These are phyloP conservation scores for Cunninghamia lanceolata DNA, from an alignment of 75 land plant genomes.

Conservation along the genomic window DNA sequence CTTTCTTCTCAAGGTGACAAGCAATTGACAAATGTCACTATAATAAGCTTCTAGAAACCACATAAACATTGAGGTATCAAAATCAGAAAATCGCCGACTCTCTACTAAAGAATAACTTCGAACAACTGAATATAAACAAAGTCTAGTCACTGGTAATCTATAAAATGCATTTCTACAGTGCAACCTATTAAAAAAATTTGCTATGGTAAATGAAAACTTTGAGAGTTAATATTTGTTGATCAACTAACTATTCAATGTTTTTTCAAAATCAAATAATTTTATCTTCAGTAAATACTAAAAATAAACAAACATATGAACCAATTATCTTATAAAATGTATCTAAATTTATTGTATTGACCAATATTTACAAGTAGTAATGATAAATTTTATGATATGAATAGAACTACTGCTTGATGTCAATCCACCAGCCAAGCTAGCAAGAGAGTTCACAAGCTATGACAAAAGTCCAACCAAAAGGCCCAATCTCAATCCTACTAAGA, in stretches of 20 bases:
- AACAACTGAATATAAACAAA: neutral
- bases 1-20: slow-evolving; percentile 93
- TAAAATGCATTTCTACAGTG: neutral
- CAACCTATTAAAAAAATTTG: neutral
- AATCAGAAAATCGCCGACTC: neutral
- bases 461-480: too few relatives aligned
- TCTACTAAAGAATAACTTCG: neutral
- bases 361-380: neutral
- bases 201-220: too few relatives aligned
- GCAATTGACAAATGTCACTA: slow-evolving; percentile 89
- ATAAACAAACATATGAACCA: neutral
- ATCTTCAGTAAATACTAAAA: too few relatives aligned
- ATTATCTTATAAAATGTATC: too few relatives aligned
- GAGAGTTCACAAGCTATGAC: too few relatives aligned
- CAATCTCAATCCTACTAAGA: too few relatives aligned
- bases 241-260: too few relatives aligned
- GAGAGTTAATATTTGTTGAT: neutral
- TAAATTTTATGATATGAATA: too few relatives aligned
- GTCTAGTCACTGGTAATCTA: neutral
- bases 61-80: neutral
- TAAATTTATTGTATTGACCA: neutral
- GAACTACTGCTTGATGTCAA: too few relatives aligned
- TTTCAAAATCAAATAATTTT: too few relatives aligned
- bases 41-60: slow-evolving; percentile 69
- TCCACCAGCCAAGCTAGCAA: too few relatives aligned